Conservation (phyloP, 2,329 filamentous ascomycete species). For the Madurella mycetomatis region DNA sequence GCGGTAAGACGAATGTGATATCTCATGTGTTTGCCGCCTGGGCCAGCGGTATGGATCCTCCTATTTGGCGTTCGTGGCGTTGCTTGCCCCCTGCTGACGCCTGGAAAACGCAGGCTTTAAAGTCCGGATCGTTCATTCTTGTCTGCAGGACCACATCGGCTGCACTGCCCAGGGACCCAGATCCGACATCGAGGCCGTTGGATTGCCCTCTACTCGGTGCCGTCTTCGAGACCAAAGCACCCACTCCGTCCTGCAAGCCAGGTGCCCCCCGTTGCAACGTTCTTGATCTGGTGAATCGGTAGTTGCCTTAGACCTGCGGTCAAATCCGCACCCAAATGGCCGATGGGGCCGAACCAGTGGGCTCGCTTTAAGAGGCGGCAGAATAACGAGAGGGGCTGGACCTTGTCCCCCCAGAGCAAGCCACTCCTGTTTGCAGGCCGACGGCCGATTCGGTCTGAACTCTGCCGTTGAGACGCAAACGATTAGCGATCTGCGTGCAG, state of each 20-base stretch:
- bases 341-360: background rate
- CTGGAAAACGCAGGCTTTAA: background rate
- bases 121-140: background rate
- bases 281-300: background rate
- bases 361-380: background rate
- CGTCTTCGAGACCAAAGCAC: background rate
- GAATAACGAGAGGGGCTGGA: background rate
- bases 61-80: conserved; percentile 1
- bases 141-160: conserved; percentile 7
- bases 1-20: background rate
- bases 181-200: background rate
- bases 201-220: background rate
- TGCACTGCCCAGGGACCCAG: background rate
- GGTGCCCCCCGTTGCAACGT: background rate
- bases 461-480: background rate
- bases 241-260: background rate
- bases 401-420: background rate
- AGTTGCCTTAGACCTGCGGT: background rate
- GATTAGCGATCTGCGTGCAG: conserved; percentile 11
- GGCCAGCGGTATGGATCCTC: background rate
- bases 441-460: background rate
- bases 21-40: conserved; percentile 8
- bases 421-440: background rate
- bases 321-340: background rate
- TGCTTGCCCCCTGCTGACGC: background rate